Percentiles rank a stretch among this genome's conserved stretches.
These are phyloP conservation scores for Fusarium miscanthi DNA, from an alignment of 2,329 filamentous ascomycete species.

Conservation along the genomic window DNA sequence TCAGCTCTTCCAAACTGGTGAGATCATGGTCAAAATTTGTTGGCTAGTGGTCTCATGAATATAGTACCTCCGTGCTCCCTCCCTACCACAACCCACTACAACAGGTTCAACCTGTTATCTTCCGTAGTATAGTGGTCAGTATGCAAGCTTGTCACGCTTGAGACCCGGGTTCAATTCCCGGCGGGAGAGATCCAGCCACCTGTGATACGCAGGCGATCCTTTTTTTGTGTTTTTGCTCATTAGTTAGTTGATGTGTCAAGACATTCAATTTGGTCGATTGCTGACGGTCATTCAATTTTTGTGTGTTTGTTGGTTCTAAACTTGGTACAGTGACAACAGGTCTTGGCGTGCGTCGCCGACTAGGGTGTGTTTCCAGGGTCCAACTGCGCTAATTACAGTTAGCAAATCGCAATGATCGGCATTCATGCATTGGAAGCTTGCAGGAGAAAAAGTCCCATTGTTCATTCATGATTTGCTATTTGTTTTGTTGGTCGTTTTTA, in stretches of 20 bases:
- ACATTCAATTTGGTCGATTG: not conserved
- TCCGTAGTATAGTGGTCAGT: slow-evolving; percentile 31
- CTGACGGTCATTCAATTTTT: not conserved
- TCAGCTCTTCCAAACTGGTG: too few relatives aligned
- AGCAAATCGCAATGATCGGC: not conserved
- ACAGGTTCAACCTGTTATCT: slow-evolving; percentile 4
- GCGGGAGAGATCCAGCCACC: slow-evolving; percentile 27
- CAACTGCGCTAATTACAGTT: slow-evolving; percentile 3
- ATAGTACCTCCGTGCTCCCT: accelerated
- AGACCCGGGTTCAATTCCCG: slow-evolving; percentile 28
- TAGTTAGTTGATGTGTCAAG: accelerated
- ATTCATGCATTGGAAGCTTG: not conserved
- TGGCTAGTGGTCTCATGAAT: accelerated
- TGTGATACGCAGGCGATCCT: slow-evolving; percentile 8
- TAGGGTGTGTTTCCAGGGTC: not conserved
- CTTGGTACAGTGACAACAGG: not conserved
- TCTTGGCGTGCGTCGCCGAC: not conserved
- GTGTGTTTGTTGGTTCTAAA: not conserved
- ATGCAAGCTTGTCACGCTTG: slow-evolving; percentile 32
- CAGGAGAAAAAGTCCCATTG: not conserved
- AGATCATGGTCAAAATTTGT: not conserved
- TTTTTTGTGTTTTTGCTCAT: not conserved
- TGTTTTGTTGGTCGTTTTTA: not conserved
- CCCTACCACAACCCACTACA: not conserved
- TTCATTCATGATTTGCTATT: not conserved